Evolutionary conservation across 192 early-diverging fungal genomes (phyloP).

Genomic region (Mycoemilia scoparia): DNA sequence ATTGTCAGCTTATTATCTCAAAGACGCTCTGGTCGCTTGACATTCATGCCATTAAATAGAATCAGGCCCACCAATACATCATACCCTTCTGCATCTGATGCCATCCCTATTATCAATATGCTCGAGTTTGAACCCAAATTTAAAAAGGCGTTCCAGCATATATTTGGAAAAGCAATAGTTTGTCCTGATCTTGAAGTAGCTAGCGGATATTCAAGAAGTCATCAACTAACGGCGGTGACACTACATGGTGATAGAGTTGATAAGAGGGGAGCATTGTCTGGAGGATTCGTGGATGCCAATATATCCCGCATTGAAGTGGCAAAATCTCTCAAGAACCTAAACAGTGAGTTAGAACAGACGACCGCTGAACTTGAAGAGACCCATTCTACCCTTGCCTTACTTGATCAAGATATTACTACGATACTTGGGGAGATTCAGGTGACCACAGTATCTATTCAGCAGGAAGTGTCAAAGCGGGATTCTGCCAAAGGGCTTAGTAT

Average conservation of each 20-base stretch:
- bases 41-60: conserved; percentile 90
- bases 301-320: conserved; percentile 59
- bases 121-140: conserved; percentile 52
- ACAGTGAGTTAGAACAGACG: conserved; percentile 7
- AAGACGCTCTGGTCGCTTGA: conserved; percentile 63
- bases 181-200: conserved; percentile 70
- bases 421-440: conserved; percentile 38
- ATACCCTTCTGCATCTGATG: conserved; percentile 50
- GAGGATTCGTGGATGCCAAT: conserved; percentile 65
- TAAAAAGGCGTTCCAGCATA: conserved; percentile 65
- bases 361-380: conserved; percentile 10
- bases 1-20: conserved; percentile 33
- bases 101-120: conserved; percentile 66
- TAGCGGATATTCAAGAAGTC: conserved; percentile 51
- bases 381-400: conserved; percentile 6
- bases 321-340: conserved; percentile 28
- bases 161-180: conserved; percentile 83
- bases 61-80: conserved; percentile 37
- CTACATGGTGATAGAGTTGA: conserved; percentile 86
- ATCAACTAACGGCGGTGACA: conserved; percentile 70
- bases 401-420: conserved; percentile 45
- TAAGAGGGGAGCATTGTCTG: conserved; percentile 77
- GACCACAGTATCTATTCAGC: conserved; percentile 28
- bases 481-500: conserved; percentile 34
- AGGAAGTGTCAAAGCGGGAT: conserved; percentile 36